Percentiles rank a stretch among this genome's conserved stretches.
phyloP scores from a whole-genome alignment of 2,329 filamentous ascomycete species.

The Diaporthe ampelina region DNA sequence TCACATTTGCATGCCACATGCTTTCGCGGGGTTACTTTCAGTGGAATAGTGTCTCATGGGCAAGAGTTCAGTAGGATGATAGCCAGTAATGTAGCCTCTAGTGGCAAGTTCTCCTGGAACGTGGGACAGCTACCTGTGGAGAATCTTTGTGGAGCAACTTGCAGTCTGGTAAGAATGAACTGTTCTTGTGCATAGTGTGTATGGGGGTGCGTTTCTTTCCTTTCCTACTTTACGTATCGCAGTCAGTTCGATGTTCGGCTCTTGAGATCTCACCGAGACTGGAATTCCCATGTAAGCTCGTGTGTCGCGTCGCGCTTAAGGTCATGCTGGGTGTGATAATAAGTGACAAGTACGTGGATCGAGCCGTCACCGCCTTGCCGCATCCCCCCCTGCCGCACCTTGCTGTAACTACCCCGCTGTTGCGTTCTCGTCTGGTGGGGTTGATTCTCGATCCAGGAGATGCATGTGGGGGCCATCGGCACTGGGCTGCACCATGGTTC shows the following conservation, averaged over 20 bases:
- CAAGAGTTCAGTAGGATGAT: neutral
- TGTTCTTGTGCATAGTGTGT: too few relatives aligned
- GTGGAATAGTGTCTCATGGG: neutral
- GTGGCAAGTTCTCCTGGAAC: neutral
- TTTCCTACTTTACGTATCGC: too few relatives aligned
- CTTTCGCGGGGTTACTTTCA: neutral
- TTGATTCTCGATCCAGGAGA: conserved; percentile 28
- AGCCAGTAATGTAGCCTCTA: neutral
- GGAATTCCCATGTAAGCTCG: too few relatives aligned
- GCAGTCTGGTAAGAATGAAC: too few relatives aligned
- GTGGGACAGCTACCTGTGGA: neutral
- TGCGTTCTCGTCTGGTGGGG: conserved; percentile 28
- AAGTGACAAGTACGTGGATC: neutral
- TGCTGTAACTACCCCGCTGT: conserved; percentile 18
- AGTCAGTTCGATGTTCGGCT: neutral
- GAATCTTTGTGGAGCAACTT: too few relatives aligned
- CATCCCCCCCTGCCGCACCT: neutral
- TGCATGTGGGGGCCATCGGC: conserved; percentile 24
- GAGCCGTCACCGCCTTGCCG: conserved; percentile 14
- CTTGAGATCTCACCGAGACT: neutral
- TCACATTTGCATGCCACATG: too few relatives aligned
- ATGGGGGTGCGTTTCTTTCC: neutral
- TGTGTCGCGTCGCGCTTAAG: neutral
- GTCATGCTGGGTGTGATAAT: neutral
- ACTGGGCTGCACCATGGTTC: neutral